These are phyloP conservation scores for Trichoderma afroharzianum DNA, from an alignment of 2,329 filamentous ascomycete genomes.

Conservation along the genomic window DNA sequence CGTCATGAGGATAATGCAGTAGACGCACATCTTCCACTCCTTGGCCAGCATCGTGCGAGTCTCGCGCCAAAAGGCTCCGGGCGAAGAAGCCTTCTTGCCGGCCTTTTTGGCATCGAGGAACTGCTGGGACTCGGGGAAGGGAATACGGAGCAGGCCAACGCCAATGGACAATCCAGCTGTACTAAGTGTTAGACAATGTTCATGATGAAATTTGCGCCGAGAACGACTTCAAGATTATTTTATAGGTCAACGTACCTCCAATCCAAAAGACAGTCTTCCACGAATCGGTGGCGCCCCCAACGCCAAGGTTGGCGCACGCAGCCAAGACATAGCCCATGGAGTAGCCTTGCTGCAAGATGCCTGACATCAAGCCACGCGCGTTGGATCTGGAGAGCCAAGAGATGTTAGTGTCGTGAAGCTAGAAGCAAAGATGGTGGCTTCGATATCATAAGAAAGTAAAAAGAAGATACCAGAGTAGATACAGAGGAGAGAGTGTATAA, in stretches of 20 bases:
- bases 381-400: conserved; percentile 43
- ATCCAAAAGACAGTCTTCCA: conserved; percentile 80
- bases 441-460: not conserved
- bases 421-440: not conserved
- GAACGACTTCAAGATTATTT: not conserved
- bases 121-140: conserved; percentile 71
- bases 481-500: not conserved
- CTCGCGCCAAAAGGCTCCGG: conserved; percentile 63
- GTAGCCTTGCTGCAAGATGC: conserved; percentile 79
- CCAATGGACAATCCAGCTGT: conserved; percentile 61
- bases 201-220: not conserved
- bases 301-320: conserved; percentile 69
- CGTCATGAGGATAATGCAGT: conserved; percentile 75
- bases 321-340: conserved; percentile 77
- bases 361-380: conserved; percentile 75
- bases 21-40: conserved; percentile 75
- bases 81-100: conserved; percentile 47
- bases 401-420: conserved; percentile 11
- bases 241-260: conserved; percentile 40
- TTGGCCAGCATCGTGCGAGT: conserved; percentile 62
- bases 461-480: too few relatives aligned
- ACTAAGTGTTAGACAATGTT: not conserved
- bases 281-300: conserved; percentile 58
- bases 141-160: conserved; percentile 63
- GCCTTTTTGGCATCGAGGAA: conserved; percentile 66